Conservation (phyloP, 2,329 filamentous ascomycete species). For the Bimuria novae-zelandiae region DNA sequence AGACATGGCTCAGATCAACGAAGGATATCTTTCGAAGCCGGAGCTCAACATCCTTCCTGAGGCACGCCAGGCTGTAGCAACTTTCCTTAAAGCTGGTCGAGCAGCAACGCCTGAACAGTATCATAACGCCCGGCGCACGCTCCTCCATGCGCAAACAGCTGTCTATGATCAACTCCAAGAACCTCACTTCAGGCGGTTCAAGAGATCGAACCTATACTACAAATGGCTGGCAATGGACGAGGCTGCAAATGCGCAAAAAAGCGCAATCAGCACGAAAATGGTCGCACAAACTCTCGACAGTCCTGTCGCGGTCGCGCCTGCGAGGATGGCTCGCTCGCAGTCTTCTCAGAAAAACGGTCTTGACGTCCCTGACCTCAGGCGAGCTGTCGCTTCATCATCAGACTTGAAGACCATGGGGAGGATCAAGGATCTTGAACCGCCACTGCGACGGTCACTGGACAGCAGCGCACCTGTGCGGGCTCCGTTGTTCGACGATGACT, state of each 20-base stretch:
- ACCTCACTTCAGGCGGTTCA: slow-evolving; percentile 81
- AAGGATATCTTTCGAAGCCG: slow-evolving; percentile 81
- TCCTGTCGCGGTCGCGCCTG: slow-evolving; percentile 32
- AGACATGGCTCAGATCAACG: slow-evolving; percentile 89
- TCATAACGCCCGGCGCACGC: slow-evolving; percentile 46
- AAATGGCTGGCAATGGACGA: slow-evolving; percentile 94
- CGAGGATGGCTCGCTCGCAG: slow-evolving; percentile 51
- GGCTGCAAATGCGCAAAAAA: slow-evolving; percentile 45
- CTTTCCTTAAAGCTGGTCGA: slow-evolving; percentile 79
- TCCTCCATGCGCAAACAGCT: slow-evolving; percentile 79
- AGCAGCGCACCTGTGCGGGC: slow-evolving; percentile 57
- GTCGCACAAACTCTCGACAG: slow-evolving; percentile 36
- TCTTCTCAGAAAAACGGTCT: slow-evolving; percentile 50
- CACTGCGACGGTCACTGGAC: slow-evolving; percentile 72
- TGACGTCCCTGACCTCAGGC: slow-evolving; percentile 58
- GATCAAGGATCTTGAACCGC: slow-evolving; percentile 50
- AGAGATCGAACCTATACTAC: slow-evolving; percentile 91
- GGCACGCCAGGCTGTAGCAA: slow-evolving; percentile 70
- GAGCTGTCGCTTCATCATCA: slow-evolving; percentile 64
- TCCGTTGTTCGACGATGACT: slow-evolving; percentile 81
- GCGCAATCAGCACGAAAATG: slow-evolving; percentile 29
- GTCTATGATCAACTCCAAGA: slow-evolving; percentile 84
- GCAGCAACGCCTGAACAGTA: slow-evolving; percentile 66
- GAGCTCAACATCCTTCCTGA: slow-evolving; percentile 78
- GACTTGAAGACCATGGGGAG: slow-evolving; percentile 59